Conservation (phyloP, 345 rosid species). For the Syzygium aqueum region DNA sequence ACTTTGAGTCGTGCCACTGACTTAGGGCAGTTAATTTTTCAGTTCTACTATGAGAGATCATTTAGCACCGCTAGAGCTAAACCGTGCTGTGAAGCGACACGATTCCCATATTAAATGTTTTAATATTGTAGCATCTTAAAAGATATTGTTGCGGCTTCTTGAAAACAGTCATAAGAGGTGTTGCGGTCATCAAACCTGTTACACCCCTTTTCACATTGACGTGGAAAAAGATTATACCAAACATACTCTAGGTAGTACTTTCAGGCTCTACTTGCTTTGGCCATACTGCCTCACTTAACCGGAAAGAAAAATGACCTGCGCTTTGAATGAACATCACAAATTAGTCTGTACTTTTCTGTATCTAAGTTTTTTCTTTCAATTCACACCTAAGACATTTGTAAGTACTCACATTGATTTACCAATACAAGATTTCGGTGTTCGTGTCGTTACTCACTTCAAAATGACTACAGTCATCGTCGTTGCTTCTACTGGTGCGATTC, state of each 20-base stretch:
- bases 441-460: too few species aligned
- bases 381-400: too few species aligned
- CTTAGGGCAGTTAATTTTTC: neutral
- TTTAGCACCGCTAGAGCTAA: neutral
- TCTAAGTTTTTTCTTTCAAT: too few species aligned
- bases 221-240: neutral
- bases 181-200: neutral
- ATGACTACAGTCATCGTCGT: neutral
- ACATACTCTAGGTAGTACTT: neutral
- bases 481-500: neutral
- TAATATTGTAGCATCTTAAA: neutral
- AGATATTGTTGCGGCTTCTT: neutral
- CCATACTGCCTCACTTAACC: neutral
- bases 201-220: neutral
- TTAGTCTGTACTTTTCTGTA: too few species aligned
- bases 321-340: too few species aligned
- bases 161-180: neutral
- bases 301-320: neutral
- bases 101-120: neutral
- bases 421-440: too few species aligned
- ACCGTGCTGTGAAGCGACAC: neutral
- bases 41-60: accelerated
- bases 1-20: neutral
- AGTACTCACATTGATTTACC: too few species aligned
- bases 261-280: neutral